These are phyloP conservation scores for Rhodotorula kratochvilovae DNA, from an alignment of 768 basidiomycete genomes.

Conservation along the genomic window DNA sequence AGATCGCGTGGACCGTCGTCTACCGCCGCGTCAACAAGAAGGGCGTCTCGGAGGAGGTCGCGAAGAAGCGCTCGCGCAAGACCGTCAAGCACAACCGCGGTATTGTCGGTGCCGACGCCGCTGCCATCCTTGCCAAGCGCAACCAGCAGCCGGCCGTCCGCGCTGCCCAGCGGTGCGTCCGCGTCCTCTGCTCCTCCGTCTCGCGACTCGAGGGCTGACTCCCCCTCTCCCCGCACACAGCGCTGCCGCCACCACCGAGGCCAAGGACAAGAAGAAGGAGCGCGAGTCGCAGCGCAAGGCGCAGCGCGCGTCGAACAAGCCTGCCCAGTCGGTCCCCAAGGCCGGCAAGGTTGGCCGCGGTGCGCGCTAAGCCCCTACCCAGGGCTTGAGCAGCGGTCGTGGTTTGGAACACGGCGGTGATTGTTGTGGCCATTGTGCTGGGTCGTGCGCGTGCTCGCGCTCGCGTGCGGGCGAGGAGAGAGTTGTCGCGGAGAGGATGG, in stretches of 20 bases:
- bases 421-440: too few species aligned
- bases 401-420: too few species aligned
- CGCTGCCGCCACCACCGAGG: constrained; percentile 40
- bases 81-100: constrained; percentile 96
- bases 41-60: constrained; percentile 97
- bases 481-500: too few species aligned
- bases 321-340: background rate
- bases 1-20: constrained; percentile 90
- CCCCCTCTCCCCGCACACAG: too few species aligned
- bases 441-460: too few species aligned
- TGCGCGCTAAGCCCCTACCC: constrained; percentile 19
- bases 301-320: background rate
- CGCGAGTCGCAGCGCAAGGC: constrained; percentile 37
- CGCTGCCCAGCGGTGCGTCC: constrained; percentile 57
- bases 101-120: constrained; percentile 92
- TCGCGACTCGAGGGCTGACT: too few species aligned
- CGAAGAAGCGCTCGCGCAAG: constrained; percentile 95
- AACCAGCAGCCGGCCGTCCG: constrained; percentile 81
- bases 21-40: constrained; percentile 99
- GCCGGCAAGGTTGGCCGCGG: constrained; percentile 23
- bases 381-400: too few species aligned
- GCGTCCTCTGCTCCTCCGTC: background rate
- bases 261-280: constrained; percentile 44
- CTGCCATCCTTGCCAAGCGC: constrained; percentile 81
- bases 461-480: too few species aligned